Conservation (phyloP, 2,329 filamentous ascomycete species). For the Cercospora janseana region DNA sequence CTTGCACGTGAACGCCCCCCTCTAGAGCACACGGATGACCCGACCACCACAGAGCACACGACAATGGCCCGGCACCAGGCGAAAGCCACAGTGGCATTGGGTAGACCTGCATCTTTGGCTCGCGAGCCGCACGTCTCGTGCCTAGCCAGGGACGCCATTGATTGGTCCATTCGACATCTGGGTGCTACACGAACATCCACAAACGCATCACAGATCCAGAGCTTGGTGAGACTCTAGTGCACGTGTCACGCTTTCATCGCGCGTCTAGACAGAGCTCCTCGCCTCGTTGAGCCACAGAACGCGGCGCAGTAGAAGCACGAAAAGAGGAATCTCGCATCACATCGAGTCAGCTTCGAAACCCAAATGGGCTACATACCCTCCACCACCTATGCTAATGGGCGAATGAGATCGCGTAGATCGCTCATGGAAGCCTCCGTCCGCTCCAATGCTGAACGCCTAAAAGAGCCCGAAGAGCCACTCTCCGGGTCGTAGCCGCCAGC, state of each 20-base stretch:
- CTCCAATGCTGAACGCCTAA: conserved; percentile 4
- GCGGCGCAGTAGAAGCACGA: conserved; percentile 1
- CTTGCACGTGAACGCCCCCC: neutral
- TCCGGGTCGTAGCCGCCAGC: neutral
- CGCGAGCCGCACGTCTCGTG: conserved; percentile 1
- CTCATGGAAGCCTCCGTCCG: neutral
- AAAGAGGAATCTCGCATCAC: neutral
- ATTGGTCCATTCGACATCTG: conserved; percentile 8
- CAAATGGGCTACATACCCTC: conserved; percentile 4
- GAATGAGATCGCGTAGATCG: conserved; percentile 3
- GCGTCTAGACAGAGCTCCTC: neutral
- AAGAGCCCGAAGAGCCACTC: neutral
- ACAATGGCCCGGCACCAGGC: neutral
- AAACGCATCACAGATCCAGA: conserved; percentile 3
- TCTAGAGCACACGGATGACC: neutral
- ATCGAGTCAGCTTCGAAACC: conserved; percentile 4
- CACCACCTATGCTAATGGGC: neutral
- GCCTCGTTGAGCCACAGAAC: neutral
- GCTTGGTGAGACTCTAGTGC: neutral
- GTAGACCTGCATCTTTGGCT: conserved; percentile 9
- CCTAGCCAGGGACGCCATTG: neutral
- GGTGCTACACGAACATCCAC: conserved; percentile 3
- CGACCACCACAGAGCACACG: neutral
- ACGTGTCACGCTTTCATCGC: neutral
- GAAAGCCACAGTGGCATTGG: conserved; percentile 6